phyloP scores from a whole-genome alignment of 495 filamentous ascomycete species.

The Opeltia flavorubescens region DNA sequence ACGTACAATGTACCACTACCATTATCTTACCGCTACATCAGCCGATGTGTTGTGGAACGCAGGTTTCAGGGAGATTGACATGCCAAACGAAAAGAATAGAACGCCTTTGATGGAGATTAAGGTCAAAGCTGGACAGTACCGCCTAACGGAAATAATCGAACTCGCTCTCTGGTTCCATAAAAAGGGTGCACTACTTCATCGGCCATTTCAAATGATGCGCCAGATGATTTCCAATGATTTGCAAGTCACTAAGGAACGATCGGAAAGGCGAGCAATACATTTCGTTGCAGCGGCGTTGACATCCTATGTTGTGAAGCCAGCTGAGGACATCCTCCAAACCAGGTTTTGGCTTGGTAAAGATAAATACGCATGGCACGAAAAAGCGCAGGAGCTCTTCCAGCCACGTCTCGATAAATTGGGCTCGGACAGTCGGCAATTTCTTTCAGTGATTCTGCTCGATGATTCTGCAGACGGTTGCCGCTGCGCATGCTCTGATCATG shows the following conservation, averaged over 20 bases:
- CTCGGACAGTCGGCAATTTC: neutral
- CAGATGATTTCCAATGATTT: neutral
- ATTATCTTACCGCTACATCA: neutral
- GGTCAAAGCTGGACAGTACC: neutral
- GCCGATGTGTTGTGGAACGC: neutral
- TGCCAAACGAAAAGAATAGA: neutral
- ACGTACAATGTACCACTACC: neutral
- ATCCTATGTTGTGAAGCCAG: neutral
- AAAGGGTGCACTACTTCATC: neutral
- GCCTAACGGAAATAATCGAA: neutral
- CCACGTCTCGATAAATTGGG: neutral
- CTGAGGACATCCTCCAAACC: too few relatives aligned
- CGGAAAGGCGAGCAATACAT: neutral
- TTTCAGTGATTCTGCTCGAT: neutral
- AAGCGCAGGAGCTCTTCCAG: too few relatives aligned
- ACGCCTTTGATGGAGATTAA: neutral
- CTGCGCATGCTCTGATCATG: neutral
- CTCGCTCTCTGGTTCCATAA: neutral
- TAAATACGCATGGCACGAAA: too few relatives aligned
- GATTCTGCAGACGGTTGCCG: neutral
- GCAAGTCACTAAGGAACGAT: neutral
- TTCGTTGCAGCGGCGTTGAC: neutral
- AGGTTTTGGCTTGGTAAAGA: too few relatives aligned
- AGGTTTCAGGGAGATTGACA: neutral
- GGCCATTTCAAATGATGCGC: neutral